These are phyloP conservation scores for Kuraishia piskuri DNA, from an alignment of 805 yeast species.

Conservation along the genomic window DNA sequence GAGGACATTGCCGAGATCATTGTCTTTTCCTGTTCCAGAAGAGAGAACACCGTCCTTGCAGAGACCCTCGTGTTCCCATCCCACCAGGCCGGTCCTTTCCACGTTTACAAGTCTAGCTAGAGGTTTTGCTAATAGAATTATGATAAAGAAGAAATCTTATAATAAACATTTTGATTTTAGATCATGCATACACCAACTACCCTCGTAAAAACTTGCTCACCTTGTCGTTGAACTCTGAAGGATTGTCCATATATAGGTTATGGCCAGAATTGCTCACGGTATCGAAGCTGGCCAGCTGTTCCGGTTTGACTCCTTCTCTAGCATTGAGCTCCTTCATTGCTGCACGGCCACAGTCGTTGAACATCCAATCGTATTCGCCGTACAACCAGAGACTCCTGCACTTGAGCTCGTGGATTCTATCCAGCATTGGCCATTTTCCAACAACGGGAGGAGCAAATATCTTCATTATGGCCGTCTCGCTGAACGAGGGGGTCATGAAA, in stretches of 20 bases:
- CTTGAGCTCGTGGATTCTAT: conserved; percentile 34
- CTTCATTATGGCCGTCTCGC: conserved; percentile 32
- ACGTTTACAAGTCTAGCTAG: conserved; percentile 29
- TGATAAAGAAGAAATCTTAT: not conserved
- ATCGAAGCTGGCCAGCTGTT: conserved; percentile 22
- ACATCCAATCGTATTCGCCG: conserved; percentile 76
- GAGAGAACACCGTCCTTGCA: conserved; percentile 65
- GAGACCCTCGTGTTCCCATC: conserved; percentile 79
- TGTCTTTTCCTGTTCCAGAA: conserved; percentile 58
- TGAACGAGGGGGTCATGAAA: conserved; percentile 20
- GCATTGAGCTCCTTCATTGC: conserved; percentile 22
- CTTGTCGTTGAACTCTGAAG: conserved; percentile 39
- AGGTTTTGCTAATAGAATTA: not conserved
- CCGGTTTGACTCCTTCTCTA: conserved; percentile 2
- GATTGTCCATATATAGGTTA: conserved; percentile 67
- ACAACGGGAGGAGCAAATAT: conserved; percentile 49
- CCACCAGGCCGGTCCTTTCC: conserved; percentile 75
- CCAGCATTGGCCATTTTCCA: conserved; percentile 59
- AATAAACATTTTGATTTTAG: no score
- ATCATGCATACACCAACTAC: not conserved
- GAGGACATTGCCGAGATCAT: conserved; percentile 71
- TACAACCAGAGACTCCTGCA: conserved; percentile 39
- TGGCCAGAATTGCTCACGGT: conserved; percentile 59
- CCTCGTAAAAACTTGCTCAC: conserved; percentile 28
- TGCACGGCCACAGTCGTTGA: conserved; percentile 46